phyloP scores from a whole-genome alignment of 2,329 filamentous ascomycete genomes.

The Aspergillus candidus region DNA sequence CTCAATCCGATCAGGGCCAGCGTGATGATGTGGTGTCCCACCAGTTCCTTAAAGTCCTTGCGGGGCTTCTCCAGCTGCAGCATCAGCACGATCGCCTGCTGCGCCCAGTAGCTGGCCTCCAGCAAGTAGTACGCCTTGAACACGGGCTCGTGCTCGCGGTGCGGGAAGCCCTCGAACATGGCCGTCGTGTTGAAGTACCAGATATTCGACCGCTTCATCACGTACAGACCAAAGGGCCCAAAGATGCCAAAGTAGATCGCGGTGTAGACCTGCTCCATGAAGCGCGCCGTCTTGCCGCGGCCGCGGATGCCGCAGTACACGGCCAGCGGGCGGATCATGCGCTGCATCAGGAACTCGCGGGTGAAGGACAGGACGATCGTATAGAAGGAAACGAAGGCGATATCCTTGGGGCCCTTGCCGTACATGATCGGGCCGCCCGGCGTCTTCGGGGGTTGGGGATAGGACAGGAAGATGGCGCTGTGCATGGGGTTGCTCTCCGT shows the following conservation, averaged over 20 bases:
- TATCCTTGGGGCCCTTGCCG: slow-evolving; percentile 80
- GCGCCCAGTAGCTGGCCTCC: slow-evolving; percentile 90
- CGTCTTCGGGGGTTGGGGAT: slow-evolving; percentile 58
- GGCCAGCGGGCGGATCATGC: slow-evolving; percentile 71
- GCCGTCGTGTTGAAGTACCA: slow-evolving; percentile 92
- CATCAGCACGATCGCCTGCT: slow-evolving; percentile 83
- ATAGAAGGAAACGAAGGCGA: slow-evolving; percentile 85
- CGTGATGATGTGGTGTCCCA: slow-evolving; percentile 86
- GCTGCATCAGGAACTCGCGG: slow-evolving; percentile 93
- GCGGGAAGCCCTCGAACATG: slow-evolving; percentile 87
- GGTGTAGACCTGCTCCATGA: slow-evolving; percentile 96
- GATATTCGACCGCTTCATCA: slow-evolving; percentile 84
- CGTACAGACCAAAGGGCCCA: slow-evolving; percentile 76
- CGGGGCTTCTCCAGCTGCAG: slow-evolving; percentile 85
- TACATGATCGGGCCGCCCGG: slow-evolving; percentile 59
- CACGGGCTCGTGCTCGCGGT: slow-evolving; percentile 67
- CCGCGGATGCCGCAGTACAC: slow-evolving; percentile 62
- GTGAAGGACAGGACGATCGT: slow-evolving; percentile 85
- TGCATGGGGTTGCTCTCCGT: slow-evolving; percentile 70
- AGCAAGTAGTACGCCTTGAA: slow-evolving; percentile 98
- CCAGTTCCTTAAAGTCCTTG: slow-evolving; percentile 92
- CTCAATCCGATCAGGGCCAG: slow-evolving; percentile 75
- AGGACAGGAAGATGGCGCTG: slow-evolving; percentile 83
- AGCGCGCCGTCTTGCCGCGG: slow-evolving; percentile 74
- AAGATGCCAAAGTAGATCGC: slow-evolving; percentile 82